phyloP scores from a whole-genome alignment of 495 filamentous ascomycete genomes.

The Hypoxylon perforatum region DNA sequence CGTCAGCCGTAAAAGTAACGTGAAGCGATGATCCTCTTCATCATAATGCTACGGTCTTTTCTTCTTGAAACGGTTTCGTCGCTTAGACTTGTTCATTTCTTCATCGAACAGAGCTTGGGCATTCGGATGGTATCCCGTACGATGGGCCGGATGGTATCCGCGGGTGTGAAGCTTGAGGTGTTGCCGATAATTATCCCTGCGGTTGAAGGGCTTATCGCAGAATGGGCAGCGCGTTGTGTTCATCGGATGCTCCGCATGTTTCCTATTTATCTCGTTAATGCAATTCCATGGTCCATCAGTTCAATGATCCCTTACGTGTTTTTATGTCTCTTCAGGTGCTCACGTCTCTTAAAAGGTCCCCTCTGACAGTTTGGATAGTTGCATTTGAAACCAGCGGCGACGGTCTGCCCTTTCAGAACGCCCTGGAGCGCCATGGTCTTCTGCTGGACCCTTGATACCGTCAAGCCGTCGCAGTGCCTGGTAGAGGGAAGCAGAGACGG shows the following conservation, averaged over 20 bases:
- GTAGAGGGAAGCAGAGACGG: constrained; percentile 5
- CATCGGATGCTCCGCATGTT: constrained; percentile 34
- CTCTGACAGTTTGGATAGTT: constrained; percentile 50
- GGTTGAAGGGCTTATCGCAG: constrained; percentile 46
- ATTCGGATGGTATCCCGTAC: constrained; percentile 42
- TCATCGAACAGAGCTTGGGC: constrained; percentile 42
- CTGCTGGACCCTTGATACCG: constrained; percentile 28
- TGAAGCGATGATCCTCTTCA: not conserved
- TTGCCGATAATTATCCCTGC: constrained; percentile 48
- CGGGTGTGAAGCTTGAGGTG: constrained; percentile 53
- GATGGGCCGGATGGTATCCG: constrained; percentile 35
- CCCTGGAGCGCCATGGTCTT: constrained; percentile 49
- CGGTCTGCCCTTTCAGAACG: constrained; percentile 37
- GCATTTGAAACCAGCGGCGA: constrained; percentile 43
- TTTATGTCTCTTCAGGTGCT: constrained; percentile 74
- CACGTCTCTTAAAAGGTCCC: constrained; percentile 67
- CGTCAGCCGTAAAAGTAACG: not conserved
- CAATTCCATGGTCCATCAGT: not conserved
- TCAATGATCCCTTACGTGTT: constrained; percentile 58
- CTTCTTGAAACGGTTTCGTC: constrained; percentile 33
- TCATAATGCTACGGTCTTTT: constrained; percentile 2
- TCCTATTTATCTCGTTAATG: constrained; percentile 26
- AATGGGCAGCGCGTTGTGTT: constrained; percentile 43
- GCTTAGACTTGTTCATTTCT: constrained; percentile 46
- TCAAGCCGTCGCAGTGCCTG: not conserved